phyloP scores from a whole-genome alignment of 2,329 filamentous ascomycete species.

The Zasmidium angulare region DNA sequence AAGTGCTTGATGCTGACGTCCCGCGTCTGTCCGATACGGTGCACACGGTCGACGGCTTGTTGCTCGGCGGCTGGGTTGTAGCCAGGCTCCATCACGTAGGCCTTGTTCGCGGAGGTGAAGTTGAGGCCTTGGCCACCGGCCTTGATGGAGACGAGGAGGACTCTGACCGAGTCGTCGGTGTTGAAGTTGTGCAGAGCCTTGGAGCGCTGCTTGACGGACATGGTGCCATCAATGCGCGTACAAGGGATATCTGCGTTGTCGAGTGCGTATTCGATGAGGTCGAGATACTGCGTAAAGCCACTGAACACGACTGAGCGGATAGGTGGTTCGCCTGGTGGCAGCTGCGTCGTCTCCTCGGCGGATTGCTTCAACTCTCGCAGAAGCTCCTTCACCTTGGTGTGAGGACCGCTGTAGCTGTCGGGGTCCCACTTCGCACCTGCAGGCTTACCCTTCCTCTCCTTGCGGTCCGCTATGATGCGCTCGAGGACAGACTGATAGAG shows the following conservation, averaged over 20 bases:
- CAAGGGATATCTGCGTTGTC: conserved; percentile 65
- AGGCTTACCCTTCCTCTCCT: conserved; percentile 47
- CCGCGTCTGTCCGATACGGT: conserved; percentile 86
- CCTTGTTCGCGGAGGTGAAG: conserved; percentile 78
- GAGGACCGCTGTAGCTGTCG: conserved; percentile 75
- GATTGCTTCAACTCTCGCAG: conserved; percentile 70
- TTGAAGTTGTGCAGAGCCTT: conserved; percentile 76
- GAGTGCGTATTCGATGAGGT: conserved; percentile 84
- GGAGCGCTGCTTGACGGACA: conserved; percentile 73
- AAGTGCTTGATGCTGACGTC: conserved; percentile 83
- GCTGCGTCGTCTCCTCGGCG: conserved; percentile 60
- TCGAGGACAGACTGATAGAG: conserved; percentile 61
- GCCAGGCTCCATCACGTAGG: conserved; percentile 97
- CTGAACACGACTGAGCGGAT: conserved; percentile 88
- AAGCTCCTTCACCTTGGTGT: conserved; percentile 86
- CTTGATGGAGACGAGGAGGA: conserved; percentile 89
- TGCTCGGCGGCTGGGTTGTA: conserved; percentile 95
- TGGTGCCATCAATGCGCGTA: conserved; percentile 85
- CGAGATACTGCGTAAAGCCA: conserved; percentile 91
- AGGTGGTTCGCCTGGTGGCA: conserved; percentile 64
- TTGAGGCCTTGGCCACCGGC: conserved; percentile 92
- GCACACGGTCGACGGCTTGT: conserved; percentile 90
- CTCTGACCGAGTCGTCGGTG: conserved; percentile 66
- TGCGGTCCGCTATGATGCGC: conserved; percentile 51
- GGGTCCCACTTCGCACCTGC: conserved; percentile 57